phyloP scores from a whole-genome alignment of 1,139 yeast genomes.

The Kurtzmaniella quercitrusa region DNA sequence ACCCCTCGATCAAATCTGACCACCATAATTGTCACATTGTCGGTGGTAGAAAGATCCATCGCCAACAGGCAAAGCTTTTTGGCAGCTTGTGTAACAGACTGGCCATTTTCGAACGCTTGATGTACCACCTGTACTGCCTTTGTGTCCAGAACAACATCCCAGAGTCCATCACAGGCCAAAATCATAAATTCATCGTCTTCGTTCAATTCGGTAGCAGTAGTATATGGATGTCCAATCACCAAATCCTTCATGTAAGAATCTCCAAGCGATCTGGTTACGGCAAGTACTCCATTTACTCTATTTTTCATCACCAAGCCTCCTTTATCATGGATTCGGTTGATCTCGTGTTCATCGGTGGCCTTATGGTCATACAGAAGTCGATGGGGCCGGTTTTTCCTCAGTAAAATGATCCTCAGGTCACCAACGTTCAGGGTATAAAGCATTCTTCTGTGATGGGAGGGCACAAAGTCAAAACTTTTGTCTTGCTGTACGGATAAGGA shows the following conservation, averaged over 20 bases:
- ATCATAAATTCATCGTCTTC: conserved; percentile 67
- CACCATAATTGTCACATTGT: conserved; percentile 92
- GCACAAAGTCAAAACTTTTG: conserved; percentile 40
- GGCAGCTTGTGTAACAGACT: conserved; percentile 52
- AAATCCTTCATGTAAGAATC: conserved; percentile 87
- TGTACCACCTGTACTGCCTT: conserved; percentile 72
- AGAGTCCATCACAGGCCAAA: conserved; percentile 89
- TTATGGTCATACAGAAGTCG: conserved; percentile 92
- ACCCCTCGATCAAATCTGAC: conserved; percentile 52
- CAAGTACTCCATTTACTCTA: conserved; percentile 92
- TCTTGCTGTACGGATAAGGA: not conserved
- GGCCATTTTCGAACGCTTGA: conserved; percentile 31
- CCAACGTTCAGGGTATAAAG: conserved; percentile 95
- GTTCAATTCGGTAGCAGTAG: conserved; percentile 77
- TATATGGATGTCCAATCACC: conserved; percentile 88
- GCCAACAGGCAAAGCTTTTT: conserved; percentile 70
- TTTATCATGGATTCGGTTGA: conserved; percentile 63
- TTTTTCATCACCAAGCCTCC: conserved; percentile 91
- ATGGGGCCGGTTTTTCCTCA: conserved; percentile 67
- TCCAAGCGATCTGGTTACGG: conserved; percentile 93
- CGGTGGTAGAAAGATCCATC: conserved; percentile 76
- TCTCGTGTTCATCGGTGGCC: conserved; percentile 78
- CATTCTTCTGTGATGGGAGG: conserved; percentile 58
- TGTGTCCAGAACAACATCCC: conserved; percentile 88
- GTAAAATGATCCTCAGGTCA: conserved; percentile 80